Evolutionary conservation across 2,329 filamentous ascomycete genomes (phyloP), one percentile per base, ranked within the genome.

Genomic region (Penicillium decumbens): DNA sequence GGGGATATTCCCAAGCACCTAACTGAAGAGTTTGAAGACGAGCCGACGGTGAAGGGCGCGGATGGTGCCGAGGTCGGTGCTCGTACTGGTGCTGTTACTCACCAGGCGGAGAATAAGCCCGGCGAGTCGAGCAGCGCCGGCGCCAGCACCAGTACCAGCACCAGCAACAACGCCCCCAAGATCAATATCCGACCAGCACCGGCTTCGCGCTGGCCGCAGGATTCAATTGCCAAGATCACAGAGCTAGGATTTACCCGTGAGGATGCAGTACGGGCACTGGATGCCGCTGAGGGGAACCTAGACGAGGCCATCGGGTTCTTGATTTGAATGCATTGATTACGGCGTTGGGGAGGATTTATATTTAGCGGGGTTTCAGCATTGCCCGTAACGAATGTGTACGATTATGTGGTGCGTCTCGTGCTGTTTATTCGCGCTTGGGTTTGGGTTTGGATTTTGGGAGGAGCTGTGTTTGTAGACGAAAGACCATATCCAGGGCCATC

Each of bases 41-140:
- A 97, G 71, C 90, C 91, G 4, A 89, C 86, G 12, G 81, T 97
- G 42, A 80, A 84, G 39, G 93, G 93, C 0, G 88, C 91, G 0
- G 88, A 87, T 33, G 92, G 91, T n/a, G 95, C 89, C 9, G 84
- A 88, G 42, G 89, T 97, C 54, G 92, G 92, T 38, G 85, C 87
- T 42, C 81, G 84, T 48, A 87, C 90, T 2, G 93, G 93, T 13
- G 89, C 87, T 24, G 67, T 75, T 37, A 72, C 69, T 13, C 71
- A 71, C 40, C 65, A 67, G 43, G 69, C 68, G 24, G 56, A 55
- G 15, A 15, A 43, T 47, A 30, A 15, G 41, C 18, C 29, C 41
- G 15, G 41, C n/a, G 13, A 42, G 37, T 30, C 46, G 28, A 47
- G 38, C 45, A 40, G 45, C 40, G 18, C 53, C 58, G 41, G 51